phyloP scores from a whole-genome alignment of 768 basidiomycete species.

The Lactarius evosmus region DNA sequence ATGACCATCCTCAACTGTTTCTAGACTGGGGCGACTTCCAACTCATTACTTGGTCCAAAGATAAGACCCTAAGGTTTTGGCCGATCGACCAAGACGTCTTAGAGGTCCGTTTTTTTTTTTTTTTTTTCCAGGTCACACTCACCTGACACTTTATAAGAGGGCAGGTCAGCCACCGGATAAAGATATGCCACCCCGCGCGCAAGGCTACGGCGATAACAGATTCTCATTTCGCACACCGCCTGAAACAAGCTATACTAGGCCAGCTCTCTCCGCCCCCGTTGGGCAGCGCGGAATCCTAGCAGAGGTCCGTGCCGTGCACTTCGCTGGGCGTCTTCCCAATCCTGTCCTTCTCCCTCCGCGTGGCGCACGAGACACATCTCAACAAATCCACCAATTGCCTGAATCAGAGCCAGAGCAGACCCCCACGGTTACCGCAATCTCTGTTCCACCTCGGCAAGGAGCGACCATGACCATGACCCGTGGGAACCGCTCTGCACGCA shows the following conservation, averaged over 20 bases:
- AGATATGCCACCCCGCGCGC: conserved; percentile 18
- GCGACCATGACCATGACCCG: conserved; percentile 52
- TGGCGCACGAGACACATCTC: conserved; percentile 2
- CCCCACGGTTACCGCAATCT: conserved; percentile 25
- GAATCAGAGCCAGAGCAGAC: conserved; percentile 28
- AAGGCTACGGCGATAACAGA: conserved; percentile 29
- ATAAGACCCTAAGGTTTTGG: conserved; percentile 89
- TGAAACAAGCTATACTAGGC: conserved; percentile 26
- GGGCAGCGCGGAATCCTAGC: conserved; percentile 66
- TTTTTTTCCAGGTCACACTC: not conserved
- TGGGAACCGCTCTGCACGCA: conserved; percentile 45
- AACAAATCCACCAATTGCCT: conserved; percentile 10
- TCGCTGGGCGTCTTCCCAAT: conserved; percentile 31
- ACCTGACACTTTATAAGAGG: conserved; percentile 27
- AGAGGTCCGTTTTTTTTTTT: conserved; percentile 46
- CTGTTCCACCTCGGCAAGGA: conserved; percentile 23
- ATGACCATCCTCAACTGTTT: not conserved
- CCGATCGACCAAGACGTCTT: conserved; percentile 71
- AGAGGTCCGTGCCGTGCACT: conserved; percentile 58
- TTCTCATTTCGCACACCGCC: conserved; percentile 61
- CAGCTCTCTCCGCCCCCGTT: conserved; percentile 58
- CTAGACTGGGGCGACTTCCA: conserved; percentile 51
- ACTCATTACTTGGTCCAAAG: conserved; percentile 82
- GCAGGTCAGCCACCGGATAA: conserved; percentile 30
- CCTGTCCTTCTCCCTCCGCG: conserved; percentile 32